These are phyloP conservation scores for Candida neerlandica DNA, from an alignment of 1,139 yeast species.

Conservation along the genomic window DNA sequence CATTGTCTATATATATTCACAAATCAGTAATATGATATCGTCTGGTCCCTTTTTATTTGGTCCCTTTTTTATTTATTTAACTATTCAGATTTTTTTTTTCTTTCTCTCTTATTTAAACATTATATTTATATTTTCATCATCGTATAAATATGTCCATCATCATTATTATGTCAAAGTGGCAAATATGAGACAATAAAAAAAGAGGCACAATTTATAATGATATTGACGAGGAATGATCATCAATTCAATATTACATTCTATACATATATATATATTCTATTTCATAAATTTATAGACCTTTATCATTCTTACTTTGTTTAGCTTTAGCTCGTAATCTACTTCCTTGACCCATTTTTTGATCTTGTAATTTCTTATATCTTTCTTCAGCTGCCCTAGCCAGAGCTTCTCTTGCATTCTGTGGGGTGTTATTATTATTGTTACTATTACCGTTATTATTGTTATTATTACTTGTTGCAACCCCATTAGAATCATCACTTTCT, in stretches of 20 bases:
- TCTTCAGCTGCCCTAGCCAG: slow-evolving; percentile 17
- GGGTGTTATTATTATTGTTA: background rate
- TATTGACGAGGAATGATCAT: background rate
- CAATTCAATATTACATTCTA: background rate
- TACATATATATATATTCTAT: background rate
- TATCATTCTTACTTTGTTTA: slow-evolving; percentile 8
- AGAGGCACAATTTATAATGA: slow-evolving; percentile 1
- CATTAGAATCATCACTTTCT: slow-evolving; percentile 4
- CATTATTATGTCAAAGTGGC: background rate
- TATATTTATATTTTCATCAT: background rate
- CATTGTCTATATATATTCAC: no score
- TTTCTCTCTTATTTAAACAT: no score
- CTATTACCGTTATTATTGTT: background rate
- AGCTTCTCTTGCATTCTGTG: slow-evolving; percentile 13
- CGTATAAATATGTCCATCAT: background rate
- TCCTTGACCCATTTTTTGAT: slow-evolving; percentile 11
- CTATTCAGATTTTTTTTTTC: background rate
- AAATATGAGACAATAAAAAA: background rate
- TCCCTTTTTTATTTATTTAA: background rate
- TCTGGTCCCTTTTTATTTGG: background rate
- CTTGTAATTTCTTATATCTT: slow-evolving; percentile 12
- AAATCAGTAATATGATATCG: background rate
- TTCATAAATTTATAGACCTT: slow-evolving; percentile 1
- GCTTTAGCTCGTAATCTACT: slow-evolving; percentile 13
- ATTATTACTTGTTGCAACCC: background rate